Percentiles rank a stretch among this genome's conserved stretches.
Evolutionary conservation across 1,139 yeast species (phyloP).

Genomic region (Pneumocystis sp.): DNA sequence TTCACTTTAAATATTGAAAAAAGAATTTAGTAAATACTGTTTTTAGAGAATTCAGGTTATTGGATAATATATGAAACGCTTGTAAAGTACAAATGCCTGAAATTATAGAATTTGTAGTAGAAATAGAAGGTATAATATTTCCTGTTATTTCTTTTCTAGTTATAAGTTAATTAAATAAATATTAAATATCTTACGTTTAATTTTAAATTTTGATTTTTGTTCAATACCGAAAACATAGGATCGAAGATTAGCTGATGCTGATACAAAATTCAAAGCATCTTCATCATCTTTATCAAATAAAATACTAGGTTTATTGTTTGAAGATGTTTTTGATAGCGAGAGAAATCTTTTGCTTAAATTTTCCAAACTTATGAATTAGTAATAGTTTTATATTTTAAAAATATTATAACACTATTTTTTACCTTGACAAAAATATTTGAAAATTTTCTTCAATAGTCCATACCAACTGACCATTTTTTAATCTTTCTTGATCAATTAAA

Average conservation of each 20-base stretch:
- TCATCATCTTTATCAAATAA: conserved; percentile 91
- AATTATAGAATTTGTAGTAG: conserved; percentile 90
- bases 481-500: conserved; percentile 18
- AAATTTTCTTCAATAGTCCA: conserved; percentile 58
- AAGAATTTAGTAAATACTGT: background rate
- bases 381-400: background rate
- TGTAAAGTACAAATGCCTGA: conserved; percentile 76
- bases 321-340: conserved; percentile 35
- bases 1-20: background rate
- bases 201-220: conserved; percentile 63
- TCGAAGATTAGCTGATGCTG: conserved; percentile 73
- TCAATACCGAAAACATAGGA: conserved; percentile 60
- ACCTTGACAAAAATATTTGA: conserved; percentile 40
- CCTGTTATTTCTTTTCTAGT: conserved; percentile 57
- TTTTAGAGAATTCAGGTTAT: conserved; percentile 21
- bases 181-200: conserved; percentile 32
- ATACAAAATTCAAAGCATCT: conserved; percentile 77
- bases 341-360: conserved; percentile 13
- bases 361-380: background rate
- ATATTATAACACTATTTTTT: conserved; percentile 16
- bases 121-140: conserved; percentile 94
- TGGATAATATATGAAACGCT: conserved; percentile 41
- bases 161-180: conserved; percentile 16
- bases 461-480: conserved; percentile 40
- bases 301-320: conserved; percentile 26